Percentiles rank a stretch among this genome's conserved stretches.
Conservation (phyloP, 2,329 filamentous ascomycete genomes). For the Diplodia scrobiculata region DNA sequence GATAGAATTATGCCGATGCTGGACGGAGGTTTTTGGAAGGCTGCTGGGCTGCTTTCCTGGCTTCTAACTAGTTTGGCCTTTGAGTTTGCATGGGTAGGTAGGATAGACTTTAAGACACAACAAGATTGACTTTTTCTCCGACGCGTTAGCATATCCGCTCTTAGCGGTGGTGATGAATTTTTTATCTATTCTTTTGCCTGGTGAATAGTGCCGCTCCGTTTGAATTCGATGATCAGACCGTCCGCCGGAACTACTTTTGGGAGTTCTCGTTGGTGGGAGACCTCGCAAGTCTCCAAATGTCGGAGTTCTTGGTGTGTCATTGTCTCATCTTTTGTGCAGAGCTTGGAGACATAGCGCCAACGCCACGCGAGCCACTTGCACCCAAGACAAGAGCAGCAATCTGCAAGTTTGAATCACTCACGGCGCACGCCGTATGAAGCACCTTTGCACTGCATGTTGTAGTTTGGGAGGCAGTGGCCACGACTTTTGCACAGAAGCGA, state of each 20-base stretch:
- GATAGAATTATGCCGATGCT: not conserved
- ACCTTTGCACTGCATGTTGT: not conserved
- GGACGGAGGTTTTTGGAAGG: not conserved
- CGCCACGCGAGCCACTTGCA: not conserved
- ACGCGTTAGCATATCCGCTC: not conserved
- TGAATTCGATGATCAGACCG: no score
- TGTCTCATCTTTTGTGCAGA: not conserved
- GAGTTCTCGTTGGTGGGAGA: no score
- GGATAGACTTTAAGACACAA: not conserved
- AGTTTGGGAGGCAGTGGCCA: not conserved
- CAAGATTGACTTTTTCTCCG: not conserved
- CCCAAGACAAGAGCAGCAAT: not conserved
- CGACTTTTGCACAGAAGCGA: no score
- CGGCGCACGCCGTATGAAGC: not conserved
- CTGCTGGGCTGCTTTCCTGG: not conserved
- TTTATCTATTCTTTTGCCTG: no score
- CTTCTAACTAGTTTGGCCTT: not conserved
- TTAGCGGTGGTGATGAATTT: not conserved
- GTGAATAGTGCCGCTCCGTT: no score
- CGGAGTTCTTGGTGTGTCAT: not conserved
- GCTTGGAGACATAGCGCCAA: not conserved
- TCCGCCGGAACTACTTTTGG: no score
- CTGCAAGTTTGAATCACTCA: not conserved
- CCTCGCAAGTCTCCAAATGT: not conserved
- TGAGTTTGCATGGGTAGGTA: not conserved